Percentiles rank a stretch among this genome's conserved stretches.
These are phyloP conservation scores for Colletotrichum neosansevieriae DNA, from an alignment of 2,329 filamentous ascomycete species.

Conservation along the genomic window DNA sequence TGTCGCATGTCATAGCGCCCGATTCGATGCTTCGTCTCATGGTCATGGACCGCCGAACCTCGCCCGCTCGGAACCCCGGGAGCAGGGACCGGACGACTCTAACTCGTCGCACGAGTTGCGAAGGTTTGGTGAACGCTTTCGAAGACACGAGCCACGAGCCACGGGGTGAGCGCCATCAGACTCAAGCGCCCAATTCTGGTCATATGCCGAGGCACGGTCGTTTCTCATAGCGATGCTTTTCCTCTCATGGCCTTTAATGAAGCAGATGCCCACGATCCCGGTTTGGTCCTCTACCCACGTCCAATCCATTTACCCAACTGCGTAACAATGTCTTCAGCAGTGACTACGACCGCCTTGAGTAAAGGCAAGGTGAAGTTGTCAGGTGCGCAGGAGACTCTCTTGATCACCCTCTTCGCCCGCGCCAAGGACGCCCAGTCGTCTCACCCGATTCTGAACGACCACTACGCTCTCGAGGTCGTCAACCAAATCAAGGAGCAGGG, in stretches of 20 bases:
- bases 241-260: background rate
- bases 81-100: conserved; percentile 5
- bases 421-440: conserved; percentile 34
- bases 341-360: conserved; percentile 3
- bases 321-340: conserved; percentile 8
- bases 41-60: background rate
- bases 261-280: background rate
- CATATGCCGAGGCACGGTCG: conserved; percentile 19
- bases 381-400: conserved; percentile 40
- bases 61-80: background rate
- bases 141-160: conserved; percentile 23
- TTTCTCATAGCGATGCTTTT: background rate
- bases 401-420: conserved; percentile 38
- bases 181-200: background rate
- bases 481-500: conserved; percentile 21
- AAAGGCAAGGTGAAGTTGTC: conserved; percentile 33
- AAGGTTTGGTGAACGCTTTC: background rate
- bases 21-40: conserved; percentile 7
- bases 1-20: background rate
- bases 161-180: background rate
- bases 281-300: rapidly evolving
- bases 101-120: conserved; percentile 3
- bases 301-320: background rate
- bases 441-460: conserved; percentile 37
- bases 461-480: conserved; percentile 32